Evolutionary conservation across 1,139 yeast species (phyloP).

Genomic region (Scheffersomyces titani): DNA sequence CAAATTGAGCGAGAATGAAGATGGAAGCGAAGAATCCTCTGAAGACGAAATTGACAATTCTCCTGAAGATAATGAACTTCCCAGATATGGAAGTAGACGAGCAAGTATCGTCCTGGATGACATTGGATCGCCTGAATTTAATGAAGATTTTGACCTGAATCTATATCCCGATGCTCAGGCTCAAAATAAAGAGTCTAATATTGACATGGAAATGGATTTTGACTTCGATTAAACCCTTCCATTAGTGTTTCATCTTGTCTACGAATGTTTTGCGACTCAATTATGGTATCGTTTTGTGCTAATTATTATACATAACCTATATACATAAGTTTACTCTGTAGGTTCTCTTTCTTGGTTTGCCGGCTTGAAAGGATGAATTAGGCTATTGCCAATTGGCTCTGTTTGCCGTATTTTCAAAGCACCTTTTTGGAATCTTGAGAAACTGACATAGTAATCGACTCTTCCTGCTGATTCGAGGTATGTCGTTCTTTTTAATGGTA

Average conservation of each 20-base stretch:
- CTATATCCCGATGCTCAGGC: not conserved
- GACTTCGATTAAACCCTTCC: constrained; percentile 21
- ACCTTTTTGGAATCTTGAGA: constrained; percentile 8
- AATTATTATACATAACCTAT: not conserved
- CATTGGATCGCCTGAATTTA: not conserved
- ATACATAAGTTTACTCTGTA: not conserved
- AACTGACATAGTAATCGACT: constrained; percentile 6
- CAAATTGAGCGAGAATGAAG: constrained; percentile 2
- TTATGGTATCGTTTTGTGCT: not conserved
- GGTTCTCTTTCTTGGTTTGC: not conserved
- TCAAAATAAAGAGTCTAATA: not conserved
- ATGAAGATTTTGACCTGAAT: not conserved
- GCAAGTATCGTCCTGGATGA: not conserved
- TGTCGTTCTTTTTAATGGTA: constrained; percentile 7
- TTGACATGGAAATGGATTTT: constrained; percentile 31
- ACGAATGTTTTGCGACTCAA: not conserved
- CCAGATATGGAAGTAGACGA: not conserved
- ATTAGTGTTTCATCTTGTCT: not conserved
- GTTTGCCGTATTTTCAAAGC: constrained; percentile 5
- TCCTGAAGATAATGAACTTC: not conserved
- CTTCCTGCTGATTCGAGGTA: not conserved
- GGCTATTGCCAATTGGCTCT: not conserved
- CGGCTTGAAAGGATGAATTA: not conserved
- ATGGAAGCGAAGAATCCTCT: not conserved
- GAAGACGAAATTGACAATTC: not conserved